Evolutionary conservation across 2,329 filamentous ascomycete species (phyloP), one percentile per base, ranked within the genome.

Genomic region (Ophiosphaerella korrae): DNA sequence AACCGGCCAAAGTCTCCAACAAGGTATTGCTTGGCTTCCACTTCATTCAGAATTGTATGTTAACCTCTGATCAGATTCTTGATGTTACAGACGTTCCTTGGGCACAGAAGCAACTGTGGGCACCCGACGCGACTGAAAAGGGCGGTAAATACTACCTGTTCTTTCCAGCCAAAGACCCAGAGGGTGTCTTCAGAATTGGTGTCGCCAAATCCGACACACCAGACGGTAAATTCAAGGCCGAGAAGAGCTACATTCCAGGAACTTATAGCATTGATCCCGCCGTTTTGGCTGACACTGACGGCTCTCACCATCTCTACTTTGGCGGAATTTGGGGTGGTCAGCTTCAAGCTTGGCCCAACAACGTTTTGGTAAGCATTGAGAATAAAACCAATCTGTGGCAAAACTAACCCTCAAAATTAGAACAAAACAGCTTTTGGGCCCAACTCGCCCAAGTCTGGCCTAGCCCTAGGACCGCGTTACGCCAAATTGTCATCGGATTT

Each of bases 321-420:
- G 88, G 88, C 34, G 88, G 88, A 0, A 80, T 92, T 13, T 92
- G 88, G 88, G 88, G 88, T 45, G 88, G 88, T 0, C 88, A 91
- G 74, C 76, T 92, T 58, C 87, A 90, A 73, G 90, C 88, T 76
- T 92, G 88, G 81, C 78, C 80, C 63, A 72, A 72, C 37, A 80
- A 82, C 36, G 73, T 79, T 55, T 90, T 86, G 65, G 84, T 89
- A 45, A 41, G 52, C 16, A 8, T 16, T n/a, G n/a, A 8, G 4
- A 8, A 12, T 21, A 11, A 14, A 14, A 5, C 14, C 5, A 35
- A 11, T 13, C 13, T n/a, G 33, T n/a, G 33, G 18, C 48, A 50
- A 8, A 47, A 46, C n/a, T 58, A 58, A 18, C 32, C 14, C 5
- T 38, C 18, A 2, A 47, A 43, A 42, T 50, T 60, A 47, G 57